phyloP scores from a whole-genome alignment of 768 basidiomycete species.

The Jaapia argillacea region DNA sequence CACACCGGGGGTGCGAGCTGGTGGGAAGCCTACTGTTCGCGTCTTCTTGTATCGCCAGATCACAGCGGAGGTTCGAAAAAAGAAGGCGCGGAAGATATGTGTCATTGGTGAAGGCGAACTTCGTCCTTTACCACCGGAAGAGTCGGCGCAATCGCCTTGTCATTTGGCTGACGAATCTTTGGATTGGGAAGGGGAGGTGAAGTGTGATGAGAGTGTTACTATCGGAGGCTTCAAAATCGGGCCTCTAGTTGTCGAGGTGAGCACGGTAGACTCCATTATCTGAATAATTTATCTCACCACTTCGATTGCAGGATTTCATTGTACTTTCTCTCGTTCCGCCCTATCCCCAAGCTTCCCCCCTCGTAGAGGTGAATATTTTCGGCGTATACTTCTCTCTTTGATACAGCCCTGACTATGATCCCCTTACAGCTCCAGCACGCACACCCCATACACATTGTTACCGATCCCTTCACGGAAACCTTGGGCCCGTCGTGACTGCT shows the following conservation, averaged over 20 bases:
- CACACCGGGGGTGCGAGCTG: slow-evolving; percentile 10
- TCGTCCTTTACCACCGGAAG: slow-evolving; percentile 30
- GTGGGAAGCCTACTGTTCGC: slow-evolving; percentile 23
- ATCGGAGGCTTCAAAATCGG: slow-evolving; percentile 37
- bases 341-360: slow-evolving; percentile 25
- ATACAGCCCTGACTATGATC: too few relatives aligned
- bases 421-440: slow-evolving; percentile 31
- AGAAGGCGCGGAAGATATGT: slow-evolving; percentile 27
- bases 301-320: slow-evolving; percentile 59
- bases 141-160: too few relatives aligned
- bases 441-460: slow-evolving; percentile 47
- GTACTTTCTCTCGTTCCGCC: slow-evolving; percentile 33
- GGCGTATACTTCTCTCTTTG: too few relatives aligned
- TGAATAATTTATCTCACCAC: too few relatives aligned
- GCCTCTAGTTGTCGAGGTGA: slow-evolving; percentile 35
- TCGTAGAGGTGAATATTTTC: too few relatives aligned
- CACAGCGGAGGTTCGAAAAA: slow-evolving; percentile 22
- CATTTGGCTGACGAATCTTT: too few relatives aligned
- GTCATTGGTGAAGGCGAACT: slow-evolving; percentile 40
- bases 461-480: slow-evolving; percentile 29
- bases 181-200: slow-evolving; percentile 54
- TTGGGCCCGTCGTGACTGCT: too few relatives aligned
- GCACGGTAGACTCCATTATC: too few relatives aligned
- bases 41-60: slow-evolving; percentile 46
- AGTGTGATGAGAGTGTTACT: slow-evolving; percentile 24